Evolutionary conservation across 129 eudicot genomes (phyloP), one percentile per base, ranked within the genome.

Genomic region (Chrysanthemum seticuspe): DNA sequence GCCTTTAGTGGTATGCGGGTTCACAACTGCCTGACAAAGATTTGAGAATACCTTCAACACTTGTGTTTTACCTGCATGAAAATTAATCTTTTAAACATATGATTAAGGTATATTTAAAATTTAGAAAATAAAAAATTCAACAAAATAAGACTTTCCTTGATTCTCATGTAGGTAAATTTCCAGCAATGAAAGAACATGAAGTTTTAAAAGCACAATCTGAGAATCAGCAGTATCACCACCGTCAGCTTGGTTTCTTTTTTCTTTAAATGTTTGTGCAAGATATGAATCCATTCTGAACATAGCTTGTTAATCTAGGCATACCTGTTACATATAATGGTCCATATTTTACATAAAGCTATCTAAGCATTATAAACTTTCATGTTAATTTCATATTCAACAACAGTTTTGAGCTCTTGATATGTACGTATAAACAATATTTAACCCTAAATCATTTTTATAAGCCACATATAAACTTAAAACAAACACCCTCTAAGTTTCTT

Each of bases 191-290:
- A 94, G 98, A 40, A 94, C 91, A 29, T 96, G 96, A 10, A 94
- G 98, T 76, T 94, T 94, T 74, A 94, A 94, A 58, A 94, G 96
- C 25, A 87, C 87, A n/a, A 94, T 97, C 82, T 94, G 97, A 31
- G 96, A 88, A 72, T 90, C 91, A 76, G 98, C 91, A 72, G 96
- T 84, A 83, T 88, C 97, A n/a, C 92, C 90, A 25, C 29, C 29
- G 9, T 96, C 98, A 19, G 92, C 89, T 65, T 89, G 91, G 82
- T 89, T 93, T 78, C 83, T 82, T 58, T 83, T 79, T 18, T 90
- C 98, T 75, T 85, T 87, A 58, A 90, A 88, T 7, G 87, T 90
- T 62, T 78, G 86, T 12, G 96, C 89, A 51, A 90, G 91, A 79
- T 94, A 84, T 27, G 90, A 76, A 83, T 94, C 97, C 95, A 94